phyloP scores from a whole-genome alignment of 257 asterid genomes.

The Coffea eugenioides region DNA sequence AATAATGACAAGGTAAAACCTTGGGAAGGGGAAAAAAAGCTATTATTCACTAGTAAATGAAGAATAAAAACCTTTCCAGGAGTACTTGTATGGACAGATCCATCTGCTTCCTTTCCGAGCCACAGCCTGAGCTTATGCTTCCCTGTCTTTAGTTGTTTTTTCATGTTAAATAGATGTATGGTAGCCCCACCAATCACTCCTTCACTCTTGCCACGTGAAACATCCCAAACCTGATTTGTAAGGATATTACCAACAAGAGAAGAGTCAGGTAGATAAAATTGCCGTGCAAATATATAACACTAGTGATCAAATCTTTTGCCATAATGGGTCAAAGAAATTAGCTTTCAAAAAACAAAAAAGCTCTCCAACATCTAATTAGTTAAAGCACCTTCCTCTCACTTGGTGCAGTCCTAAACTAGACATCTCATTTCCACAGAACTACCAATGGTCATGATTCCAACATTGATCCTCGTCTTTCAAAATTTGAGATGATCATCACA shows the following conservation, averaged over 20 bases:
- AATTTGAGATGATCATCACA: neutral
- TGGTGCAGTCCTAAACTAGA: neutral
- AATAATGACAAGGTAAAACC: neutral
- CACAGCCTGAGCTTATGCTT: slow-evolving; percentile 96
- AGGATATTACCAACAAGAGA: neutral
- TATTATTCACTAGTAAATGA: slow-evolving; percentile 1
- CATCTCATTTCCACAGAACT: neutral
- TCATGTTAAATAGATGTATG: slow-evolving; percentile 81
- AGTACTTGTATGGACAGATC: slow-evolving; percentile 73
- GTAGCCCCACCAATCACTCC: slow-evolving; percentile 95
- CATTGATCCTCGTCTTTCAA: neutral
- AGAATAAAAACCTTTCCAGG: slow-evolving; percentile 77
- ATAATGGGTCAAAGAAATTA: neutral
- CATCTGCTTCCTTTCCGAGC: slow-evolving; percentile 89
- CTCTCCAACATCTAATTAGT: neutral
- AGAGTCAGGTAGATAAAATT: neutral
- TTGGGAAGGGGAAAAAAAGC: neutral
- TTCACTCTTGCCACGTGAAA: slow-evolving; percentile 67
- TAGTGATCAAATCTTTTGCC: neutral
- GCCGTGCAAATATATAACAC: neutral
- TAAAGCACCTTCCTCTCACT: neutral
- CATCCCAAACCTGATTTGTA: slow-evolving; percentile 73
- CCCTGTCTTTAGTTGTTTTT: slow-evolving; percentile 89
- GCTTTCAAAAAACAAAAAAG: neutral
- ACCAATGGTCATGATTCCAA: neutral